Conservation (phyloP, 2,329 filamentous ascomycete species). For the Aureobasidium sp. region DNA sequence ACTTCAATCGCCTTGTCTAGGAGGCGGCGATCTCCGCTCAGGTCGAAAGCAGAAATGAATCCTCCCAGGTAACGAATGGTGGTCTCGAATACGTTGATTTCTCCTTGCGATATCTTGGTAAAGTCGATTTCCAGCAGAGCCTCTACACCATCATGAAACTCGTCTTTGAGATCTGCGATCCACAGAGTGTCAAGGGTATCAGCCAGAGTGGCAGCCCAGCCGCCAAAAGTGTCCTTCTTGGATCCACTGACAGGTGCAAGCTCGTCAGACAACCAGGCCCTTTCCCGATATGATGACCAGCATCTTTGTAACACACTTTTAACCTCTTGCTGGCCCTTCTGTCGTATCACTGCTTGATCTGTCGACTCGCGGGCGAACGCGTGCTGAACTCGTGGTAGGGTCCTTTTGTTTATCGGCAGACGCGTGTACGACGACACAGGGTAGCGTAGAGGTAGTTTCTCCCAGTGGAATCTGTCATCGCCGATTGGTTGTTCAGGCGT, state of each 20-base stretch:
- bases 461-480: not conserved
- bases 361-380: not conserved
- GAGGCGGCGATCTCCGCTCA: slow-evolving; percentile 68
- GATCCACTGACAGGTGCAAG: slow-evolving; percentile 62
- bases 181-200: slow-evolving; percentile 77
- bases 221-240: slow-evolving; percentile 75
- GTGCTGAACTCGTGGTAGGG: not conserved
- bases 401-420: not conserved
- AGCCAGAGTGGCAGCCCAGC: slow-evolving; percentile 85
- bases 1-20: slow-evolving; percentile 73
- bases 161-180: slow-evolving; percentile 71
- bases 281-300: slow-evolving; percentile 27
- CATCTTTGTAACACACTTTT: slow-evolving; percentile 31
- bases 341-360: slow-evolving; percentile 13
- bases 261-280: slow-evolving; percentile 81
- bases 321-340: slow-evolving; percentile 28
- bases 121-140: slow-evolving; percentile 73
- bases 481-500: not conserved
- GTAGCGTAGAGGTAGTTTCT: not conserved
- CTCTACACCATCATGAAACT: slow-evolving; percentile 69
- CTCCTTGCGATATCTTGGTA: slow-evolving; percentile 56
- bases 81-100: slow-evolving; percentile 86
- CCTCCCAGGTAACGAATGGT: slow-evolving; percentile 88
- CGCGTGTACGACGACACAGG: not conserved
- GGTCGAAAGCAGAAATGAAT: slow-evolving; percentile 76